Base-by-base conservation (phyloP, 179 eudicot genomes). In the Sideroxylon spinosum region DNA sequence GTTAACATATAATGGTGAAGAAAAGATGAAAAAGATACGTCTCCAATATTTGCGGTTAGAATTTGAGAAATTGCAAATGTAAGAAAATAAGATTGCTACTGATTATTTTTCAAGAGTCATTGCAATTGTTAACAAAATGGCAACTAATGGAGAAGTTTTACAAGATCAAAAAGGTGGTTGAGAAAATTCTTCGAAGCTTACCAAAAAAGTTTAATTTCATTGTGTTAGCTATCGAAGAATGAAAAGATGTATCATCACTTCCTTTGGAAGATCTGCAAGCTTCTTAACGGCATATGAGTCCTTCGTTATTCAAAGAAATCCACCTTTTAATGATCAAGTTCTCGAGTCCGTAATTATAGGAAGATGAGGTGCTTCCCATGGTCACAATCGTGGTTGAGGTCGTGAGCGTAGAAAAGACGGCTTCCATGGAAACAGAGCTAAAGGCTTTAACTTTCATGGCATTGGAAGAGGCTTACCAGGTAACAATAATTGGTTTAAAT, bases 91-190 rank as follows among this genome's bases (percentile, higher is more conserved):
- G 17, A 67, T 8, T 19, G 46, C 49, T 70, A 28, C 6, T 46
- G 74, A 23, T 70, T 49, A 52, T 50, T 71, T 50, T 26, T 50
- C 44, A 32, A 50, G 23, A 9, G 61, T 71, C 6, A 71, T 22
- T 52, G 25, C 13, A 0, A 2, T 52, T 22, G 75, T 53, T n/a
- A 71, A 71, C 13, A 61, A 71, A 71, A 32, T 71, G 13, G 23
- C 14, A 14, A 6, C 23, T 3, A 71, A 71, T 71, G 75, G 75
- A 22, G 75, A 71, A 9, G 3, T 1, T 23, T 23, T 25, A 13
- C 61, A 71, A 28, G 75, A 71, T 49, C 75, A 52, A 71, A 71
- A 71, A 23, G 28, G 62, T 71, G 0, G 44, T 71, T 23, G 75
- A 71, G 61, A 50, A 71, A 23, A 71, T 71, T 23, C 46, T 71